Evolutionary conservation across 495 filamentous ascomycete genomes (phyloP).

Genomic region (Podospora pseudopauciseta): DNA sequence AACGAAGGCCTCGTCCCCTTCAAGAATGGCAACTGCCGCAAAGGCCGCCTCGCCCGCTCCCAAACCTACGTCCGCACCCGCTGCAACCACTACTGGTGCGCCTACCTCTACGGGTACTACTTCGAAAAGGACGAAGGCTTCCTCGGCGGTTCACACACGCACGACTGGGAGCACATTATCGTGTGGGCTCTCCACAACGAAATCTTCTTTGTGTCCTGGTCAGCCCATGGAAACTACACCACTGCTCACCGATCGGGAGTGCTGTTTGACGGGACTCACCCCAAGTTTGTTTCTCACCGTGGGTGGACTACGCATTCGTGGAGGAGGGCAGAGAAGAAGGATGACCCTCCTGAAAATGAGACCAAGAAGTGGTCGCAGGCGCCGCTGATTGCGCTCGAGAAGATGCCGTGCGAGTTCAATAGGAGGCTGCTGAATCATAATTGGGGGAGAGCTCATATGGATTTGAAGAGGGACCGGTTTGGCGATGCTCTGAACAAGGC

Average conservation of each 20-base stretch:
- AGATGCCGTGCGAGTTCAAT: slow-evolving; percentile 1
- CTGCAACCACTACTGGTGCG: slow-evolving; percentile 9
- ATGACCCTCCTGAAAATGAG: neutral
- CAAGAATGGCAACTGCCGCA: neutral
- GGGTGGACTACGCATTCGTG: neutral
- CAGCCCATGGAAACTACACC: neutral
- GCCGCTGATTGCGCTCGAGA: slow-evolving; percentile 2
- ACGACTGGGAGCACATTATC: slow-evolving; percentile 9
- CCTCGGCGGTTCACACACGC: neutral
- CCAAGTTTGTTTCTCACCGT: slow-evolving; percentile 6
- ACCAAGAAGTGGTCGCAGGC: neutral
- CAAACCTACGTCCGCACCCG: neutral
- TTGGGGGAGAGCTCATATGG: neutral
- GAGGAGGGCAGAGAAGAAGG: neutral
- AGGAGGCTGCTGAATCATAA: neutral
- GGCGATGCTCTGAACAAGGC: neutral
- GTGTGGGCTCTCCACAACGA: slow-evolving; percentile 3
- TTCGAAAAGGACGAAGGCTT: slow-evolving; percentile 1
- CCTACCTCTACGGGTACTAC: slow-evolving; percentile 4
- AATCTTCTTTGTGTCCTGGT: neutral
- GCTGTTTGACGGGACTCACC: neutral
- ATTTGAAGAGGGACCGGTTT: neutral
- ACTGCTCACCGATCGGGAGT: neutral
- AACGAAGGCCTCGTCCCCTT: neutral
- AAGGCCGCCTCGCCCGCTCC: neutral